Evolutionary conservation across 106 monocot species (phyloP).

Genomic region (Cymbidium sinense): DNA sequence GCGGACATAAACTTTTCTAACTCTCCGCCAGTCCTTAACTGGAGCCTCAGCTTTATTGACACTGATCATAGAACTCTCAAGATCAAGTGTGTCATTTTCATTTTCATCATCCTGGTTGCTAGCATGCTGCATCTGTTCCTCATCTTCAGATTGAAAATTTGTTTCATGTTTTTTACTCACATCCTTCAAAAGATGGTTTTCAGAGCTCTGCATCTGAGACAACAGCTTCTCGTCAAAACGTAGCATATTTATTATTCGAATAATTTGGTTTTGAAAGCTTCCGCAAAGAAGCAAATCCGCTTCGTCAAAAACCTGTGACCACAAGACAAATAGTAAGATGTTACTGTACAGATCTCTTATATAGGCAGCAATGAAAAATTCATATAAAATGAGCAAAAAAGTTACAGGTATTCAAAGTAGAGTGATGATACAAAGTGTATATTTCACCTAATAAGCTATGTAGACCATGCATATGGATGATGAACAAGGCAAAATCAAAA

Average conservation of each 20-base stretch:
- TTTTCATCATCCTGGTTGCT: conserved; percentile 19
- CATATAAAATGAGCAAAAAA: neutral
- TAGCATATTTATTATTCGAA: conserved; percentile 85
- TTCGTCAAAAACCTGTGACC: conserved; percentile 88
- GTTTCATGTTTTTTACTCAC: conserved; percentile 4
- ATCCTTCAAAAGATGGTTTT: conserved; percentile 11
- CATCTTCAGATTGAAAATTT: conserved; percentile 20
- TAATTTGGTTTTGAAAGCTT: conserved; percentile 87
- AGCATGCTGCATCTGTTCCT: conserved; percentile 2
- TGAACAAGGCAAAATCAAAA: neutral
- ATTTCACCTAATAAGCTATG: neutral
- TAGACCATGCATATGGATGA: neutral
- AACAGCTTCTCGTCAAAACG: conserved; percentile 85
- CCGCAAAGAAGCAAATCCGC: conserved; percentile 99
- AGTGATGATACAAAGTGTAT: neutral
- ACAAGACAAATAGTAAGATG: neutral
- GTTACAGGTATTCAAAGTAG: neutral
- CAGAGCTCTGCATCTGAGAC: conserved; percentile 36
- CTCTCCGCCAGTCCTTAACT: conserved; percentile 74
- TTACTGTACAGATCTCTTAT: neutral
- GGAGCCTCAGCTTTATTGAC: conserved; percentile 2
- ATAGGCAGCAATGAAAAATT: neutral
- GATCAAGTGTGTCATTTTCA: conserved; percentile 9
- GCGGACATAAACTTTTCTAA: conserved; percentile 71
- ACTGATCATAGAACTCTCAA: conserved; percentile 14